Evolutionary conservation across 1,139 yeast species (phyloP).

Genomic region (Hanseniaspora uvarum): DNA sequence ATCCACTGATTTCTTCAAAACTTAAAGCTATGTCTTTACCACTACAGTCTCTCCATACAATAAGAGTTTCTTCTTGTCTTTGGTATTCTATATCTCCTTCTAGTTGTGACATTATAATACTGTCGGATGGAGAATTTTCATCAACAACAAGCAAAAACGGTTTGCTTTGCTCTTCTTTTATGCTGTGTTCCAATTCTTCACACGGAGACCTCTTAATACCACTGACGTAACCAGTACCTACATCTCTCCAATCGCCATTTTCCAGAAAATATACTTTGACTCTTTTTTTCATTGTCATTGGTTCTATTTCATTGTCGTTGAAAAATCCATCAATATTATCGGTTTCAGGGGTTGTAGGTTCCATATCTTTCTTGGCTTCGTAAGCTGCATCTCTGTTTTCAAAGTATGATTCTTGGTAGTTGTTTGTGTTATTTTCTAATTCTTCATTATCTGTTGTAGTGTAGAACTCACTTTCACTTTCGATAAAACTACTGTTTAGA

Average conservation of each 20-base stretch:
- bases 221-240: conserved; percentile 84
- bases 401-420: background rate
- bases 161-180: conserved; percentile 17
- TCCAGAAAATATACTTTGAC: conserved; percentile 80
- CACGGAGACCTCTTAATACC: conserved; percentile 40
- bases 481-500: conserved; percentile 1
- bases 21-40: conserved; percentile 81
- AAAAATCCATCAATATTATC: conserved; percentile 15
- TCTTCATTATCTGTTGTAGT: conserved; percentile 9
- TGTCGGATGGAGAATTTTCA: conserved; percentile 52
- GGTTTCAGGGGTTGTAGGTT: conserved; percentile 17
- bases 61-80: conserved; percentile 85
- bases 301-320: conserved; percentile 8
- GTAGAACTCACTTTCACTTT: conserved; percentile 15
- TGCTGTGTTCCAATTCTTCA: conserved; percentile 7
- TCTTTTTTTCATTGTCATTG: conserved; percentile 45
- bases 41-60: conserved; percentile 80
- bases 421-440: background rate
- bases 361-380: background rate
- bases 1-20: conserved; percentile 87
- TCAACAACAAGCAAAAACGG: conserved; percentile 66
- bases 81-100: conserved; percentile 77
- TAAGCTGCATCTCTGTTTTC: background rate
- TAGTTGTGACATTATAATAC: conserved; percentile 54
- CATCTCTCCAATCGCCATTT: conserved; percentile 80